phyloP scores from a whole-genome alignment of 2,329 filamentous ascomycete genomes.

The Torrubiellomyces zombiae region DNA sequence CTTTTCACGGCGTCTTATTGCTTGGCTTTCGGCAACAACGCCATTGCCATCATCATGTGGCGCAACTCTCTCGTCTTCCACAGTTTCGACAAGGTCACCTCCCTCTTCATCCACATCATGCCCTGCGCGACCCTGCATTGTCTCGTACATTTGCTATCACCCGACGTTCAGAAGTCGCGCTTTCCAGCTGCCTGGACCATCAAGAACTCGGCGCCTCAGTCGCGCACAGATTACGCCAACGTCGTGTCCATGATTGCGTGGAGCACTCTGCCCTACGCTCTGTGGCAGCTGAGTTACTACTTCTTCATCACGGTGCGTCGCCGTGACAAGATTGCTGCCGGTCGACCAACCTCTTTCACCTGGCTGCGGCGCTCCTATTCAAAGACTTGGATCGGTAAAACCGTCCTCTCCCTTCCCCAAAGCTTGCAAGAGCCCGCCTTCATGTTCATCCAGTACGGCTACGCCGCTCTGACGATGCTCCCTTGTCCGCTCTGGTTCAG shows the following conservation, averaged over 20 bases:
- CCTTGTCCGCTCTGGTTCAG: constrained; percentile 93
- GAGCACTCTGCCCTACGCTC: constrained; percentile 79
- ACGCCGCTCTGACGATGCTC: constrained; percentile 83
- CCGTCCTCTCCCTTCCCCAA: constrained; percentile 65
- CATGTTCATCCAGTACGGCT: constrained; percentile 89
- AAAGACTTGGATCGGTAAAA: constrained; percentile 71
- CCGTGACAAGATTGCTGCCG: constrained; percentile 89
- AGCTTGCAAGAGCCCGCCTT: constrained; percentile 73
- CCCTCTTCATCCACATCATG: constrained; percentile 99
- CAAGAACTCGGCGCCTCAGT: constrained; percentile 50
- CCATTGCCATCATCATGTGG: constrained; percentile 97
- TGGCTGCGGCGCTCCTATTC: constrained; percentile 89
- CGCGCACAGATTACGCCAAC: constrained; percentile 60
- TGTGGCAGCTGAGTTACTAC: constrained; percentile 91
- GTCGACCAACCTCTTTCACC: constrained; percentile 89
- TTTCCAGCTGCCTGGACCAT: constrained; percentile 82
- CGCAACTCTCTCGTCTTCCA: constrained; percentile 96
- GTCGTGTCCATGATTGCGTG: constrained; percentile 78
- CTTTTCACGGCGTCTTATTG: constrained; percentile 88
- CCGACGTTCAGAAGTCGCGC: constrained; percentile 44
- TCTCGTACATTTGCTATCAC: constrained; percentile 64
- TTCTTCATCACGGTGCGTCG: constrained; percentile 88
- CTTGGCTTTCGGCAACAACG: constrained; percentile 89
- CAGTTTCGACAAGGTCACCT: constrained; percentile 94
- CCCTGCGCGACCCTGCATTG: constrained; percentile 87